Base-by-base conservation (phyloP, 352 stramenopile genomes). In the Phytopythium montanum region DNA sequence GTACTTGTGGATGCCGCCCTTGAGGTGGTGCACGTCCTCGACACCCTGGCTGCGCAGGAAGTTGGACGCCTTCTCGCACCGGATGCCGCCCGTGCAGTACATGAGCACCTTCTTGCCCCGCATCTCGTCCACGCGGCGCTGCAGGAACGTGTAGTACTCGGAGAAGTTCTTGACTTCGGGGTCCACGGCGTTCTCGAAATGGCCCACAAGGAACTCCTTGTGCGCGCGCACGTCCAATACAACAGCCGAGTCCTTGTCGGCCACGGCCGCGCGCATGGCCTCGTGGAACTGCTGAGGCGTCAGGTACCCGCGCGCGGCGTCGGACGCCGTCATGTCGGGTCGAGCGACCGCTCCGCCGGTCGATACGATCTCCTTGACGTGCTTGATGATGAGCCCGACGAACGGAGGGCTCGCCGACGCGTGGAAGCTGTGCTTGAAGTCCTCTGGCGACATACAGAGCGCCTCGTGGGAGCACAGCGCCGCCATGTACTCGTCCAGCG, bases 281-380 rank as follows among this genome's bases (percentile, higher is more conserved):
- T 77, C 68, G 41, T 94, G 85, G 56, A 92, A 94, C 60, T 94
- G 76, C 49, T 81, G 60, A 29, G 85, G 83, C n/a, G 74, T 89
- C 48, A 94, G 61, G 65, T 93, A 88, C 41, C 79, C 79, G 54
- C 79, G 73, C 21, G 79, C 76, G 19, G 73, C 66, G 36, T 87
- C 83, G 3, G 79, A 81, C 45, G 70, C 74, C 21, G 77, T 72
- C 66, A 82, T 82, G 41, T 85, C 70, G 1, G 84, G 75, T 7
- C 75, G 75, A 53, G 68, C 63, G 13, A 87, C 72, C 51, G 73
- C 59, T 19, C 75, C 73, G 2, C 76, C 75, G 0, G 79, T 88
- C 46, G 74, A 87, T 44, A 94, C 84, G 46, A 94, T 89, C 60
- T 92, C 81, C 66, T 88, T 87, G 26, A 87, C 76, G 56, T 89